These are phyloP conservation scores for Phytophthora foliorum DNA, from an alignment of 352 stramenopile species.

Conservation along the genomic window DNA sequence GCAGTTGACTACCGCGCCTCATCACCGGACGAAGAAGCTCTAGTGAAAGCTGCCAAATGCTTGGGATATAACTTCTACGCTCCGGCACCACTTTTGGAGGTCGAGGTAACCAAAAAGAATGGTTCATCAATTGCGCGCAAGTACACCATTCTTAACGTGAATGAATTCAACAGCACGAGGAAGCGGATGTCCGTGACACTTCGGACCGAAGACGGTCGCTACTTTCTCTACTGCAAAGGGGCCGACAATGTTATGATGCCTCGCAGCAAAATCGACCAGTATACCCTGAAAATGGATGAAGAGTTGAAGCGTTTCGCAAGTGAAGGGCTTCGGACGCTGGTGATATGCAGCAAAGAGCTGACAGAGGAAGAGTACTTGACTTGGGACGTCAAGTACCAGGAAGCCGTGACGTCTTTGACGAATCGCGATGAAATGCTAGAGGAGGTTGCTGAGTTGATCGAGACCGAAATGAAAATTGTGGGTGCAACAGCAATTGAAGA, in stretches of 20 bases:
- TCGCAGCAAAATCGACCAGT: constrained; percentile 46
- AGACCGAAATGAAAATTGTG: constrained; percentile 84
- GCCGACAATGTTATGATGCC: constrained; percentile 91
- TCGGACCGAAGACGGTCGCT: constrained; percentile 52
- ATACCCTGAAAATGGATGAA: constrained; percentile 44
- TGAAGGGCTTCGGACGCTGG: constrained; percentile 88
- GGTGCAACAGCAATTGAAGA: constrained; percentile 95
- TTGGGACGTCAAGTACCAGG: constrained; percentile 75
- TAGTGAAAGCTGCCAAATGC: constrained; percentile 89
- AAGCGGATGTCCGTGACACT: constrained; percentile 99
- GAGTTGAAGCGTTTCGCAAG: constrained; percentile 83
- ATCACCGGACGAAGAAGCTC: constrained; percentile 93
- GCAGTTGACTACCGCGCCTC: constrained; percentile 87
- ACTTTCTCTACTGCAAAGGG: constrained; percentile 80
- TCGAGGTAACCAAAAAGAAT: constrained; percentile 63
- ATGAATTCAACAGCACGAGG: constrained; percentile 92
- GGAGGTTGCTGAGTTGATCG: constrained; percentile 65
- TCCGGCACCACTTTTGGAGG: constrained; percentile 61
- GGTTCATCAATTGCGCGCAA: constrained; percentile 31
- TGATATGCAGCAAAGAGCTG: constrained; percentile 74
- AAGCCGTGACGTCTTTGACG: constrained; percentile 65
- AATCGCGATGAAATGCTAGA: constrained; percentile 68
- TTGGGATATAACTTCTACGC: constrained; percentile 78
- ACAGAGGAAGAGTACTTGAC: constrained; percentile 60
- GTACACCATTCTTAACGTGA: constrained; percentile 84